phyloP scores from a whole-genome alignment of 768 basidiomycete genomes.

The Phlebiopsis gigantea region DNA sequence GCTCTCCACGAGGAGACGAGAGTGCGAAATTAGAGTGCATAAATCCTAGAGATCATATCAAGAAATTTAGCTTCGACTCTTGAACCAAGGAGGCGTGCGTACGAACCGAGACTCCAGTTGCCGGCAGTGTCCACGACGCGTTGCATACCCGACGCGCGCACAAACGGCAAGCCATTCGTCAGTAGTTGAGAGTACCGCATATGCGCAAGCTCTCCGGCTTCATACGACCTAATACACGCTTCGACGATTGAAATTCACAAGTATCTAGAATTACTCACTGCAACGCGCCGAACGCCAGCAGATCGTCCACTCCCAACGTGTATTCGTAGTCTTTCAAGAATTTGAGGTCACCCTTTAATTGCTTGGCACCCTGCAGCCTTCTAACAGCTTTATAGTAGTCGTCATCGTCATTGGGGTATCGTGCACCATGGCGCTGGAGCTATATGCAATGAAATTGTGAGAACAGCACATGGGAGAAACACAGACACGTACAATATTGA shows the following conservation, averaged over 20 bases:
- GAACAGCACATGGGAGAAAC: neutral
- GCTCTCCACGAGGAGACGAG: neutral
- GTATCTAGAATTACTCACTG: slow-evolving; percentile 40
- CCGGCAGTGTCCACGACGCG: slow-evolving; percentile 64
- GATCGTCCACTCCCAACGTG: slow-evolving; percentile 46
- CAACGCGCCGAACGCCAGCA: slow-evolving; percentile 61
- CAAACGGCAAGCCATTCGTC: slow-evolving; percentile 42
- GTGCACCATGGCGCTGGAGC: slow-evolving; percentile 79
- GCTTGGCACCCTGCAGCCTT: slow-evolving; percentile 44
- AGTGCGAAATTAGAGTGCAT: neutral
- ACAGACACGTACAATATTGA: slow-evolving; percentile 9
- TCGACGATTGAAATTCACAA: neutral
- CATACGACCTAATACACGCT: slow-evolving; percentile 35
- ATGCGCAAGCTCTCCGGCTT: slow-evolving; percentile 47
- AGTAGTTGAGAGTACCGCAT: slow-evolving; percentile 50
- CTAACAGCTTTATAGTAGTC: slow-evolving; percentile 41
- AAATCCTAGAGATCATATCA: neutral
- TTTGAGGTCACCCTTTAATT: slow-evolving; percentile 41
- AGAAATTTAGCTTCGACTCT: neutral
- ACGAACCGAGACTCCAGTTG: slow-evolving; percentile 64
- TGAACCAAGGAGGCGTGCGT: neutral
- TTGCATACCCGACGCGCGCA: slow-evolving; percentile 43
- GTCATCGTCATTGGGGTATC: slow-evolving; percentile 56
- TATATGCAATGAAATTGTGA: slow-evolving; percentile 22
- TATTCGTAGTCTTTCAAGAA: slow-evolving; percentile 60